Conservation (phyloP, 1,139 yeast genomes). For the Casaregolazyma lundiana region DNA sequence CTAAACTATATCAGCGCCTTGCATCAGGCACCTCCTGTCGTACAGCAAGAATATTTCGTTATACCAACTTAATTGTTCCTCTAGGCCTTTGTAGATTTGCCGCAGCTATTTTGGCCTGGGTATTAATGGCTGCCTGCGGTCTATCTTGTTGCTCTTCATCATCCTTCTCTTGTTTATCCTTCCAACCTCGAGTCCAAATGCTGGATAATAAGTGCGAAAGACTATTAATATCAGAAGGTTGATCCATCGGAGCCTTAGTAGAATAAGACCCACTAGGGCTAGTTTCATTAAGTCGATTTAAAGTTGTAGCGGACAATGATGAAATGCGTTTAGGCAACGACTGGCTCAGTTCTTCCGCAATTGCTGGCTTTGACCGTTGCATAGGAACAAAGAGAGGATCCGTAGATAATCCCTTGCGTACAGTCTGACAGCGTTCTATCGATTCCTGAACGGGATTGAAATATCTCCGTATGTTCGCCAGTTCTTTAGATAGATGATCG, state of each 20-base stretch:
- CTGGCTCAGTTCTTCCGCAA: slow-evolving; percentile 7
- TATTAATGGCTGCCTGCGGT: slow-evolving; percentile 15
- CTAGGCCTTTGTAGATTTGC: slow-evolving; percentile 24
- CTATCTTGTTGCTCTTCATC: slow-evolving; percentile 8
- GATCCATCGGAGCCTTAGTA: slow-evolving; percentile 9
- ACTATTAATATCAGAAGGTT: slow-evolving; percentile 17
- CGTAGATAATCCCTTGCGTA: slow-evolving; percentile 12
- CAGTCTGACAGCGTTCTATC: slow-evolving; percentile 39
- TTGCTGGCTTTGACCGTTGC: background rate
- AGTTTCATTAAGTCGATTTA: slow-evolving; percentile 6
- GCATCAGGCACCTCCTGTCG: too few species aligned
- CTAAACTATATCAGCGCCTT: too few species aligned
- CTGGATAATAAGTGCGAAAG: slow-evolving; percentile 18
- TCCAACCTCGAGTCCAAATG: slow-evolving; percentile 24
- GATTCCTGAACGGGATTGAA: slow-evolving; percentile 66
- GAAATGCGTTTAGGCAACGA: slow-evolving; percentile 5
- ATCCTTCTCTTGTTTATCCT: slow-evolving; percentile 18
- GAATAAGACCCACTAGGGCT: background rate
- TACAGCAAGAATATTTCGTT: background rate
- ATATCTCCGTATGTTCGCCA: slow-evolving; percentile 62
- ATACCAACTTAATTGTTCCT: slow-evolving; percentile 21
- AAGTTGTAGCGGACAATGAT: slow-evolving; percentile 14
- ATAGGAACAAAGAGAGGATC: slow-evolving; percentile 12
- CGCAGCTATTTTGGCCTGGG: slow-evolving; percentile 23
- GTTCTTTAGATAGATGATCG: slow-evolving; percentile 71